These are phyloP conservation scores for Lonicera japonica DNA, from an alignment of 129 eudicot genomes.

Conservation along the genomic window DNA sequence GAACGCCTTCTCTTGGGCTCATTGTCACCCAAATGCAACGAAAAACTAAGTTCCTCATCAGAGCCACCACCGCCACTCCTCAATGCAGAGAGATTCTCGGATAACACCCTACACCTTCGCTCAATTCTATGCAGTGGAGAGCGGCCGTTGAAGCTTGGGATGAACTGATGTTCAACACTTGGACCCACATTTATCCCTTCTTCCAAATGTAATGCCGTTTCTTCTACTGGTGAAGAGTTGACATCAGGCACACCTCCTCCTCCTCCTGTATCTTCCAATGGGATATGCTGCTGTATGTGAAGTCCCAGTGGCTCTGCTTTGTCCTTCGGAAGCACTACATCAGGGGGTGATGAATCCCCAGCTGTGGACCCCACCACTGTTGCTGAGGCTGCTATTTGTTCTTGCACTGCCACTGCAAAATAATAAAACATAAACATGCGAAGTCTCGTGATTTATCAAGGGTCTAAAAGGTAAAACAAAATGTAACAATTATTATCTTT, in stretches of 20 bases:
- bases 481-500: neutral
- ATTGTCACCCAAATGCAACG: constrained; percentile 79
- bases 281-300: constrained; percentile 76
- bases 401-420: constrained; percentile 76
- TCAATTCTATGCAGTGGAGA: constrained; percentile 45
- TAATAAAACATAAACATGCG: neutral
- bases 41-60: constrained; percentile 66
- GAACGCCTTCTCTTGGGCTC: constrained; percentile 94
- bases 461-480: neutral
- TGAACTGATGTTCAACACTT: constrained; percentile 82
- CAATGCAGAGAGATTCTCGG: constrained; percentile 72
- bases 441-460: neutral
- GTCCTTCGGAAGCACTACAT: constrained; percentile 72
- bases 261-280: constrained; percentile 28
- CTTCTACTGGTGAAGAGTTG: constrained; percentile 68
- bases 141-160: constrained; percentile 54
- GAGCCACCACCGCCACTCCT: constrained; percentile 29
- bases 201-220: constrained; percentile 35
- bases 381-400: constrained; percentile 81
- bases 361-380: constrained; percentile 67
- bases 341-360: constrained; percentile 92
- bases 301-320: constrained; percentile 83
- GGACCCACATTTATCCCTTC: constrained; percentile 51
- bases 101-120: constrained; percentile 36
- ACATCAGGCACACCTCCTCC: constrained; percentile 65